Percentiles rank a stretch among this genome's conserved stretches.
Conservation (phyloP, 495 filamentous ascomycete species). For the Wilcoxina mikolae region DNA sequence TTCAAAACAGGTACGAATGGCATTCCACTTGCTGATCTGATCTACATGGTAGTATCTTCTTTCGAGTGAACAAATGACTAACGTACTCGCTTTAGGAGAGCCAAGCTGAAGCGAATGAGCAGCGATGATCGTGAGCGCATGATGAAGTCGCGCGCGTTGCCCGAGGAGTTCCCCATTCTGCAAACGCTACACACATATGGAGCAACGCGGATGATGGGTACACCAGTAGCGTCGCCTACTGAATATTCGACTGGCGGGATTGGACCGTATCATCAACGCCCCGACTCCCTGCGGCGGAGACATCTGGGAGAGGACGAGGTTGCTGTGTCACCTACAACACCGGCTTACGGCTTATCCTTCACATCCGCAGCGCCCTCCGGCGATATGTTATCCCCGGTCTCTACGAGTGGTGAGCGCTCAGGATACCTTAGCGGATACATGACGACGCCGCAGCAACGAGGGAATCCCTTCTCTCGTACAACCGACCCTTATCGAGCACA, state of each 20-base stretch:
- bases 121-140: conserved; percentile 87
- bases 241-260: conserved; percentile 24
- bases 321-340: conserved; percentile 31
- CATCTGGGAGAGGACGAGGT: conserved; percentile 25
- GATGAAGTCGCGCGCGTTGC: conserved; percentile 82
- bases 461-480: conserved; percentile 32
- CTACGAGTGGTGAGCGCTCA: conserved; percentile 32
- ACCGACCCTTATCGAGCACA: conserved; percentile 43
- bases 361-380: conserved; percentile 27
- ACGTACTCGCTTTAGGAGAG: conserved; percentile 44
- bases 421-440: conserved; percentile 25
- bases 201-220: conserved; percentile 31
- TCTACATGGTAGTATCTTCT: conserved; percentile 24
- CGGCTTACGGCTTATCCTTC: conserved; percentile 40
- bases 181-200: conserved; percentile 76
- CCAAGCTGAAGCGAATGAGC: conserved; percentile 87
- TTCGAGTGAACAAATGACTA: neutral
- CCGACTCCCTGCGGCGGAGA: conserved; percentile 21
- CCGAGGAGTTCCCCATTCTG: conserved; percentile 83
- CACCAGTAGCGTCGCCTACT: conserved; percentile 27
- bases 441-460: conserved; percentile 27
- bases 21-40: neutral
- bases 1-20: conserved; percentile 74
- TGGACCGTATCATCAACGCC: conserved; percentile 15
- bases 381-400: conserved; percentile 28